Evolutionary conservation across 352 stramenopile species (phyloP), one percentile per base, ranked within the genome.

Genomic region (Pythium brachiatum): DNA sequence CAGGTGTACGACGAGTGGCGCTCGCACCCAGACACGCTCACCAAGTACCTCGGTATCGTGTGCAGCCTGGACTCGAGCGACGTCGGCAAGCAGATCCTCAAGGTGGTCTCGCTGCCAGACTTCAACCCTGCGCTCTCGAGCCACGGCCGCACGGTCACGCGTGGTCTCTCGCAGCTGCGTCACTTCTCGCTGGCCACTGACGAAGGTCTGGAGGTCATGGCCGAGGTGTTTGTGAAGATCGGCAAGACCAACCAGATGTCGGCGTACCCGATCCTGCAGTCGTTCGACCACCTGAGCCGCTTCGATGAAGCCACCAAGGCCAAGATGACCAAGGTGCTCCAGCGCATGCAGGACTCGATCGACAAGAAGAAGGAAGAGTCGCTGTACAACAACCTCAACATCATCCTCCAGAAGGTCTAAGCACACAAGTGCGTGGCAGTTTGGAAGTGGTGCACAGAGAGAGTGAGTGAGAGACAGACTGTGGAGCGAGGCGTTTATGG

Each of bases 241-340:
- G 85, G 83, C 54, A 94, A 92, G 70, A 77, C 91, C 57, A 94
- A 92, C 73, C 79, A 94, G 60, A 92, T 91, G 83, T 86, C 83
- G 34, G 83, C 78, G 53, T 94, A 94, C 57, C 76, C 85, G 48
- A 76, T 94, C 63, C 51, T 94, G 63, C 78, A 85, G 66, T 87
- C 77, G 62, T 94, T 94, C 53, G 85, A 91, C 57, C 81, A 92
- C 71, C 44, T 94, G 15, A 76, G 85, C 25, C 74, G 80, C 29
- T 94, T 94, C 52, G 73, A 88, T 16, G 77, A 79, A 7, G 76
- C 54, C 11, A 88, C 78, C 7, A 83, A 88, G 64, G 41, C 55
- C 16, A 89, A 86, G 61, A 53, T 91, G 38, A 62, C 80, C 38
- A 64, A 60, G 29, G 72, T 75, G 11, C 65, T 94, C 41, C 66